Percentiles rank a stretch among this genome's conserved stretches.
phyloP scores from a whole-genome alignment of 805 yeast genomes.

The Lipomyces chichibuensis region DNA sequence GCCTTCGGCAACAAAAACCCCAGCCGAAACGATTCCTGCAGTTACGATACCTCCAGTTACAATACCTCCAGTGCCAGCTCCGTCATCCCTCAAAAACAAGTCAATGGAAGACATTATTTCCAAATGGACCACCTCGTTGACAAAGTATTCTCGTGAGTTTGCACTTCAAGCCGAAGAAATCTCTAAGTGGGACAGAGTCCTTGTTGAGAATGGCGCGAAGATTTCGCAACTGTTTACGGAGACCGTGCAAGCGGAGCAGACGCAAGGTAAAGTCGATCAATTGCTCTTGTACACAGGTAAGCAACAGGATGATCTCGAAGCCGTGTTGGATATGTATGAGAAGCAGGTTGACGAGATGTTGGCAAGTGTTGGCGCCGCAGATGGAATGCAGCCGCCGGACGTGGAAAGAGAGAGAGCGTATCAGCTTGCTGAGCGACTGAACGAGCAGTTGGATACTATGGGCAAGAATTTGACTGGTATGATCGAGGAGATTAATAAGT shows the following conservation, averaged over 20 bases:
- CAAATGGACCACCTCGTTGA: slow-evolving; percentile 88
- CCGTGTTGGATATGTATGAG: slow-evolving; percentile 80
- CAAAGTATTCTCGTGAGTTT: slow-evolving; percentile 73
- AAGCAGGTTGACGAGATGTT: slow-evolving; percentile 58
- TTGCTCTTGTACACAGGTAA: slow-evolving; percentile 80
- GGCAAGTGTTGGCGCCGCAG: slow-evolving; percentile 38
- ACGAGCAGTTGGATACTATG: slow-evolving; percentile 74
- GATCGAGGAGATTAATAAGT: slow-evolving; percentile 76
- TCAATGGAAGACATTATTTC: slow-evolving; percentile 90
- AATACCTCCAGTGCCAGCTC: slow-evolving; percentile 33
- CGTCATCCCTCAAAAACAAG: slow-evolving; percentile 73
- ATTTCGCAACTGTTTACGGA: slow-evolving; percentile 76
- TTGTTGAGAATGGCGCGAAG: slow-evolving; percentile 84
- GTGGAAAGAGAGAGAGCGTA: slow-evolving; percentile 89
- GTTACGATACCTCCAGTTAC: slow-evolving; percentile 18
- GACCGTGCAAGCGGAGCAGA: slow-evolving; percentile 78
- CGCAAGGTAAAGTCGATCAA: slow-evolving; percentile 85
- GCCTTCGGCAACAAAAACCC: slow-evolving; percentile 20
- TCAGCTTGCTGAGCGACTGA: slow-evolving; percentile 79
- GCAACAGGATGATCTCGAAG: slow-evolving; percentile 90
- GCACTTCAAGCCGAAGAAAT: slow-evolving; percentile 73
- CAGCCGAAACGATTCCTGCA: slow-evolving; percentile 9
- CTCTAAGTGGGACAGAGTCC: slow-evolving; percentile 80
- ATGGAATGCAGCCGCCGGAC: slow-evolving; percentile 56
- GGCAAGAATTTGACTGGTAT: slow-evolving; percentile 76